phyloP scores from a whole-genome alignment of 371 early-diverging fungal genomes.

The Mortierella sp. region DNA sequence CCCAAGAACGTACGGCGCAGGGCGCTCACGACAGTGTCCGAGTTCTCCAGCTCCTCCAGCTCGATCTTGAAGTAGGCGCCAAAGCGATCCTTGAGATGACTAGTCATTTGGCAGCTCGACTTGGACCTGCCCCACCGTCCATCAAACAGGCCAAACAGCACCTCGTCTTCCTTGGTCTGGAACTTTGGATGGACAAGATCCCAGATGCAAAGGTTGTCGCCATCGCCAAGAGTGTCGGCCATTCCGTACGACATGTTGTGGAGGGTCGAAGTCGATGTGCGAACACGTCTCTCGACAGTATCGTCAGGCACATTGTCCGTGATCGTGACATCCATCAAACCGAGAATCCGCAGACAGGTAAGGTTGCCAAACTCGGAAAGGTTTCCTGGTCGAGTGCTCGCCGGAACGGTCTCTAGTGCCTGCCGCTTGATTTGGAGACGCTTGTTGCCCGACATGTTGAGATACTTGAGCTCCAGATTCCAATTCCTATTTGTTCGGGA shows the following conservation, averaged over 20 bases:
- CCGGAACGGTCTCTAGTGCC: conserved; percentile 59
- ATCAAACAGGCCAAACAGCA: conserved; percentile 91
- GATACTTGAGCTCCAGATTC: conserved; percentile 89
- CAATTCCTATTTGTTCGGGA: conserved; percentile 85
- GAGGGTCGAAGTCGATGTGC: conserved; percentile 87
- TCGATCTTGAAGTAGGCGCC: conserved; percentile 78
- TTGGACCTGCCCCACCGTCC: conserved; percentile 71
- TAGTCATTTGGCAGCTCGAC: conserved; percentile 71
- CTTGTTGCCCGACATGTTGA: conserved; percentile 94
- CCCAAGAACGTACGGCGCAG: conserved; percentile 82
- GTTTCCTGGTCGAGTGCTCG: conserved; percentile 66
- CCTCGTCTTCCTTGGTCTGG: conserved; percentile 84
- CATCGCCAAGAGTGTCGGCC: conserved; percentile 82
- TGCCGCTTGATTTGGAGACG: conserved; percentile 87
- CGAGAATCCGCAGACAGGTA: conserved; percentile 81
- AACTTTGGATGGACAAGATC: conserved; percentile 88
- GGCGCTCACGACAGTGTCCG: conserved; percentile 71
- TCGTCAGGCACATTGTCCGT: conserved; percentile 88
- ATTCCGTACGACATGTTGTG: conserved; percentile 89
- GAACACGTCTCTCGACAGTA: conserved; percentile 82
- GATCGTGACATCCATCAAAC: conserved; percentile 92
- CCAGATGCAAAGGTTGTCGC: conserved; percentile 78
- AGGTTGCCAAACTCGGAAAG: conserved; percentile 85
- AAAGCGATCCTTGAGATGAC: conserved; percentile 81
- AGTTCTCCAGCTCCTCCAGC: conserved; percentile 71